Percentiles rank a stretch among this genome's conserved stretches.
Conservation (phyloP, 1,284 basidiomycete genomes). For the Fomitopsis schrenkii region DNA sequence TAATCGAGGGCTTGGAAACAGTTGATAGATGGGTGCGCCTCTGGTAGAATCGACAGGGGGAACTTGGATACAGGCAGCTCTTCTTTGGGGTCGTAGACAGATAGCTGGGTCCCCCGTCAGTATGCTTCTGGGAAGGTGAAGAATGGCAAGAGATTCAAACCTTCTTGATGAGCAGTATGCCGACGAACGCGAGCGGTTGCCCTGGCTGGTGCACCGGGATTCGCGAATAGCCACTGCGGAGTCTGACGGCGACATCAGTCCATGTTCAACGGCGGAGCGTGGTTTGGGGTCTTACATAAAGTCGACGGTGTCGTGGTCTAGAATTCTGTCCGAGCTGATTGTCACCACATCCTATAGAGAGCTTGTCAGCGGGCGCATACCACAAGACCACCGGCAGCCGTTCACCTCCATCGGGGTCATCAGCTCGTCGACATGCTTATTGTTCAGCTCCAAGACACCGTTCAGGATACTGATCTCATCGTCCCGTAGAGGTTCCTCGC, state of each 20-base stretch:
- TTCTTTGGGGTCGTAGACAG: conserved; percentile 86
- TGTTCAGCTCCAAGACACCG: conserved; percentile 82
- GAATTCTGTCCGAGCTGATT: conserved; percentile 69
- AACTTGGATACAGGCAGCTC: conserved; percentile 74
- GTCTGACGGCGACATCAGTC: conserved; percentile 28
- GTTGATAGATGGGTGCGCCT: conserved; percentile 83
- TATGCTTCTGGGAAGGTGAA: neutral
- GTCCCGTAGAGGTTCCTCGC: conserved; percentile 84
- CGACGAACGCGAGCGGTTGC: conserved; percentile 76
- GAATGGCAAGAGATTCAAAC: conserved; percentile 27
- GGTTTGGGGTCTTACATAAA: conserved; percentile 46
- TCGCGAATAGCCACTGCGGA: conserved; percentile 87
- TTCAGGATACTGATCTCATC: conserved; percentile 89
- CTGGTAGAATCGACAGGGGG: conserved; percentile 81
- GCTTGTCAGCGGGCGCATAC: neutral
- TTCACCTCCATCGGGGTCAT: conserved; percentile 83
- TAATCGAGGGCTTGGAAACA: conserved; percentile 86
- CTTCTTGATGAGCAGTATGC: conserved; percentile 86
- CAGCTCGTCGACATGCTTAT: conserved; percentile 78
- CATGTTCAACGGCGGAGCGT: conserved; percentile 1
- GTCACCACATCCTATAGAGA: conserved; percentile 70
- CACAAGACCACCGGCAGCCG: neutral
- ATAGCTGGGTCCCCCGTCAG: conserved; percentile 49
- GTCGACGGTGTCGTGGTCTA: conserved; percentile 81
- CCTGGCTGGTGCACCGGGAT: conserved; percentile 87